Evolutionary conservation across 352 stramenopile genomes (phyloP), one percentile per base, ranked within the genome.

Genomic region (Globisporangium nagaii): DNA sequence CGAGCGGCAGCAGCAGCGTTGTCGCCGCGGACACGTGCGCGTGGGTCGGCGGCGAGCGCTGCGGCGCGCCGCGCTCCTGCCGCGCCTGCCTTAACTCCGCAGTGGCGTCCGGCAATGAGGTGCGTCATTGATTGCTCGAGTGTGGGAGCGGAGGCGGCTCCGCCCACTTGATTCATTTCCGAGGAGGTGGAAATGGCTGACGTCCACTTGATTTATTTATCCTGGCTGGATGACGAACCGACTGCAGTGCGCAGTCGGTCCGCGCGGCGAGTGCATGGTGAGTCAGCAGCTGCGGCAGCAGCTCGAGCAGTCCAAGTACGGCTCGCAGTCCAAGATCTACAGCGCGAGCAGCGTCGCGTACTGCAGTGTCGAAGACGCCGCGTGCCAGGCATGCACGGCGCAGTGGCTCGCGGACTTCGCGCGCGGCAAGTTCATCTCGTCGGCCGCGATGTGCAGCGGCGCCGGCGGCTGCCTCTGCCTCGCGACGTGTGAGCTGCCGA

Each of bases 51-150:
- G 55, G 30, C 24, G 17, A n/a, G 55, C 25, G 32, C 19, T 80
- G 71, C 44, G 43, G 62, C 31, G 40, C 64, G 0, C 71, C 70
- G 51, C 68, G 71, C 5, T 68, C 66, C 35, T 81, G 71, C 53
- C 72, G 68, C 44, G 66, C 74, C 37, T 81, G 71, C 37, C 58
- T 81, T 7, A 72, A 71, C 8, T 22, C 17, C n/a, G 30, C 32
- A 11, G 46, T 53, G 5, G 19, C 32, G 30, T 30, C 20, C 19
- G 32, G 32, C 46, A n/a, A 53, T 20, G 13, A 31, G 41, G 41
- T 47, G 0, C 3, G 35, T n/a, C n/a, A n/a, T n/a, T n/a, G n/a
- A n/a, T n/a, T n/a, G n/a, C n/a, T n/a, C n/a, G n/a, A n/a, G 19
- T 15, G 31, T 50, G 32, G n/a, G 32, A 52, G n/a, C n/a, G n/a